Evolutionary conservation across 2,329 filamentous ascomycete genomes (phyloP).

Genomic region (Arachnomyces sp.): DNA sequence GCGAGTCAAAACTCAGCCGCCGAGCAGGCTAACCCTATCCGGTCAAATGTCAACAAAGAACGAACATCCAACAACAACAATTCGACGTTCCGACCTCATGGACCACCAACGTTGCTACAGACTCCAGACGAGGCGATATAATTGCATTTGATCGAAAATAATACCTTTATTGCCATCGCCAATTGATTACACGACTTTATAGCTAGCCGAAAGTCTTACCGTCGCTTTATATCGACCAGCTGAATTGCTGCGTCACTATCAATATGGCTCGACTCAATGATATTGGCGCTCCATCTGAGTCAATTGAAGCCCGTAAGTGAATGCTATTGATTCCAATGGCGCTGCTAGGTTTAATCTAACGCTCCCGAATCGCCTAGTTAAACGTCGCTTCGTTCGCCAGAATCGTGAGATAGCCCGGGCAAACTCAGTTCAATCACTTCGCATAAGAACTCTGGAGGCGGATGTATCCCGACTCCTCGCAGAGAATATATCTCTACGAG

Average conservation of each 20-base stretch:
- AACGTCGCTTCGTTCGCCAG: constrained; percentile 56
- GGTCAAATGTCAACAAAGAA: constrained; percentile 33
- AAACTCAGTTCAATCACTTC: constrained; percentile 56
- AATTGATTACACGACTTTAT: background rate
- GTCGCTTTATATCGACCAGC: background rate
- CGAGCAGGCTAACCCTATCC: constrained; percentile 16
- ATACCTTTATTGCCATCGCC: background rate
- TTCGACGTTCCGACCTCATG: background rate
- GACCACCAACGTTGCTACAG: background rate
- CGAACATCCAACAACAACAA: constrained; percentile 4
- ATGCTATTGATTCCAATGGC: background rate
- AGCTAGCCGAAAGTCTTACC: background rate
- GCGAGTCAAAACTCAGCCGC: constrained; percentile 5
- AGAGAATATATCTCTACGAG: constrained; percentile 52
- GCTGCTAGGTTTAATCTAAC: background rate
- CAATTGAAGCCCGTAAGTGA: constrained; percentile 40
- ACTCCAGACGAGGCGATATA: background rate
- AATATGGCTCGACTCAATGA: constrained; percentile 45
- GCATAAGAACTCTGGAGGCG: constrained; percentile 55
- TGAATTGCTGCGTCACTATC: constrained; percentile 7
- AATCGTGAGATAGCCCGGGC: constrained; percentile 58
- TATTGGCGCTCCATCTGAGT: constrained; percentile 34
- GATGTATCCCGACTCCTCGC: constrained; percentile 52
- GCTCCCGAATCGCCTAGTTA: constrained; percentile 38
- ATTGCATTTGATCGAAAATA: background rate